Percentiles rank a stretch among this genome's conserved stretches.
These are phyloP conservation scores for Neophaeococcomyces aloes DNA, from an alignment of 2,329 filamentous ascomycete genomes.

Conservation along the genomic window DNA sequence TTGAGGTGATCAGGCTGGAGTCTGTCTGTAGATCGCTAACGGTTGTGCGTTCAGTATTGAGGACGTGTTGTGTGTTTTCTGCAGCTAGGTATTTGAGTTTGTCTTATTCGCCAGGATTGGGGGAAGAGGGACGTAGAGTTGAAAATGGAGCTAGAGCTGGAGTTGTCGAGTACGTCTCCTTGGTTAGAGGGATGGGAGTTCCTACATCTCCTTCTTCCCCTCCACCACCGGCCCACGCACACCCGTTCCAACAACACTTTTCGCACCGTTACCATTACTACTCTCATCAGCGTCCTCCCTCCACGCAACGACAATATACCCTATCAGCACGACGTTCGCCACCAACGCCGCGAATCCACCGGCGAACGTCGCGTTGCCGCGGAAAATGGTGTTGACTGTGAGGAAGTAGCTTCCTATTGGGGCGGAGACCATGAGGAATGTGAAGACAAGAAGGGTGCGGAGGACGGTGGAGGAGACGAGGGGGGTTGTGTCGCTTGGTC, in stretches of 20 bases:
- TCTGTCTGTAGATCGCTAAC: too few relatives aligned
- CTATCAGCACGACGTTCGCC: conserved; percentile 81
- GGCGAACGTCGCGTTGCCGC: conserved; percentile 76
- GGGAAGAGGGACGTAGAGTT: neutral
- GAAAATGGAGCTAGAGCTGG: neutral
- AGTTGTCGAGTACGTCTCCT: neutral
- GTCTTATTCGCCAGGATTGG: too few relatives aligned
- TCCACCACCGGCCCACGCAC: conserved; percentile 41
- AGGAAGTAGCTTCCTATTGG: conserved; percentile 86
- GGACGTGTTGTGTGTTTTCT: too few relatives aligned
- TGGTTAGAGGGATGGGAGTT: neutral
- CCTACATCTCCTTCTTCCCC: conserved; percentile 37
- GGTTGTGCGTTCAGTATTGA: too few relatives aligned
- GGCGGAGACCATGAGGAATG: conserved; percentile 75
- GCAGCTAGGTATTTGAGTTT: too few relatives aligned
- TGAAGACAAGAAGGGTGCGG: conserved; percentile 79
- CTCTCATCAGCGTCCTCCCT: conserved; percentile 75
- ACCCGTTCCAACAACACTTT: conserved; percentile 34
- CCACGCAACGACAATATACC: conserved; percentile 88
- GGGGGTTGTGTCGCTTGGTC: conserved; percentile 41
- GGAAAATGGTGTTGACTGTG: conserved; percentile 65
- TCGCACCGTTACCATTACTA: conserved; percentile 61
- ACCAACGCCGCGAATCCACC: conserved; percentile 76
- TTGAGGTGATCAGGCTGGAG: too few relatives aligned
- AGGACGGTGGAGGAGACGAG: conserved; percentile 48